phyloP scores from a whole-genome alignment of 345 rosid genomes.

The Gossypium rotundifolium region DNA sequence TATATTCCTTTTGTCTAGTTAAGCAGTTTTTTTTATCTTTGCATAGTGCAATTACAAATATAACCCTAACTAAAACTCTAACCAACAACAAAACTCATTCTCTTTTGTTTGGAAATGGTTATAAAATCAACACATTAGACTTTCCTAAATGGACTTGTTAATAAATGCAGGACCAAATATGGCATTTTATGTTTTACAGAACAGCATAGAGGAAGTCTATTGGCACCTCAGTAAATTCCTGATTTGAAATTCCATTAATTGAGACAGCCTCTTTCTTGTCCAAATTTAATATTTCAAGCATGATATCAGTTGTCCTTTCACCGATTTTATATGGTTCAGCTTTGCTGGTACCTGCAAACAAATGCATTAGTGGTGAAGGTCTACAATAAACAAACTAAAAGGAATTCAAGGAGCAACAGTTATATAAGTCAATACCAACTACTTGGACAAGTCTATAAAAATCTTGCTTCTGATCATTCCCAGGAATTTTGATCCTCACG shows the following conservation, averaged over 20 bases:
- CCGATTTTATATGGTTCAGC: constrained; percentile 63
- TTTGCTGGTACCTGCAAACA: constrained; percentile 55
- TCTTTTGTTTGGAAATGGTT: not conserved
- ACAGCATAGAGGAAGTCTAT: not conserved
- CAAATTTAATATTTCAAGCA: constrained; percentile 69
- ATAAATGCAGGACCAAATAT: too few species aligned
- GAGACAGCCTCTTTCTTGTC: constrained; percentile 68
- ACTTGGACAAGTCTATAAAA: constrained; percentile 83
- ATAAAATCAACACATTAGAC: not conserved
- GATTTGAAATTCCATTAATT: constrained; percentile 69
- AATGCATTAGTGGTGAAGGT: constrained; percentile 3
- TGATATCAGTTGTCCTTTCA: constrained; percentile 41
- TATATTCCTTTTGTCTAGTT: not conserved
- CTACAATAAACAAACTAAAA: not conserved
- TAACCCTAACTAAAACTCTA: not conserved
- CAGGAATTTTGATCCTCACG: constrained; percentile 68
- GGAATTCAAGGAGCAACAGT: constrained; percentile 5
- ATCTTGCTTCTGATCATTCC: constrained; percentile 64
- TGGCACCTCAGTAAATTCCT: constrained; percentile 83
- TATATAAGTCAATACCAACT: constrained; percentile 48
- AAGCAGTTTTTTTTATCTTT: not conserved
- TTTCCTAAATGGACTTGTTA: not conserved
- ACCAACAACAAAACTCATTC: not conserved
- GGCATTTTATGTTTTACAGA: not conserved
- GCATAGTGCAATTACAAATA: not conserved